A percentile compares a stretch with the other conserved stretches of the same genome.
Evolutionary conservation across 2,329 filamentous ascomycete species (phyloP).

Genomic region (Thielaviopsis cerberus): DNA sequence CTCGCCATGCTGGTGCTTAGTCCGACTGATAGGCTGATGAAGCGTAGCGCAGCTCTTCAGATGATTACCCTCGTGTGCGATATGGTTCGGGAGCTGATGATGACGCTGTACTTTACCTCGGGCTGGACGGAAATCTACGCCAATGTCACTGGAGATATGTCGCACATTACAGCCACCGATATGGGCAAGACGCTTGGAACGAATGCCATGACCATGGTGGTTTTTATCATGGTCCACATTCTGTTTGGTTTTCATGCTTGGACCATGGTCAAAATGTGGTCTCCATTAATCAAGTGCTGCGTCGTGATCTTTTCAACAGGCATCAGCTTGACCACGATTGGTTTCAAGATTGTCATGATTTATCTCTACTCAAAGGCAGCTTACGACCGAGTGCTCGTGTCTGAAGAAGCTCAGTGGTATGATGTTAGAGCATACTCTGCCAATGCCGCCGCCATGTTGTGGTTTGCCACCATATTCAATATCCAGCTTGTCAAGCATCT

Average conservation of each 20-base stretch:
- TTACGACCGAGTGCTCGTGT: slow-evolving; percentile 8
- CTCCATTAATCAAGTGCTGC: slow-evolving; percentile 18
- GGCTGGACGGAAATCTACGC: slow-evolving; percentile 43
- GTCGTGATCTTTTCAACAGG: slow-evolving; percentile 14
- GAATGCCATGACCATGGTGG: slow-evolving; percentile 25
- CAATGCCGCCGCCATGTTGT: slow-evolving; percentile 26
- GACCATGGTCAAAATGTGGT: slow-evolving; percentile 33
- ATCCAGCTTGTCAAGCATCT: slow-evolving; percentile 31
- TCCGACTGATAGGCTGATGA: slow-evolving; percentile 42
- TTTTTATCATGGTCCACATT: slow-evolving; percentile 27
- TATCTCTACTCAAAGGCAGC: slow-evolving; percentile 15
- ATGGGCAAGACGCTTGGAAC: slow-evolving; percentile 22
- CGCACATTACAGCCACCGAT: slow-evolving; percentile 24
- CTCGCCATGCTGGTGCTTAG: slow-evolving; percentile 50
- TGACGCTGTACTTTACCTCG: slow-evolving; percentile 41
- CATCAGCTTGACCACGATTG: slow-evolving; percentile 16
- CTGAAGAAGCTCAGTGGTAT: slow-evolving; percentile 17
- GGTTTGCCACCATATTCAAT: slow-evolving; percentile 39
- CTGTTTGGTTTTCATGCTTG: slow-evolving; percentile 34
- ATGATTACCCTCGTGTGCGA: slow-evolving; percentile 39
- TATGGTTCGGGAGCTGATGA: slow-evolving; percentile 37
- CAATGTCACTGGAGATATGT: slow-evolving; percentile 35
- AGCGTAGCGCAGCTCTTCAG: slow-evolving; percentile 49
- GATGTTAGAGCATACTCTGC: slow-evolving; percentile 21
- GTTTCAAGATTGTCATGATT: slow-evolving; percentile 15